These are phyloP conservation scores for Boeremia lycopersici DNA, from an alignment of 2,329 filamentous ascomycete species.

Conservation along the genomic window DNA sequence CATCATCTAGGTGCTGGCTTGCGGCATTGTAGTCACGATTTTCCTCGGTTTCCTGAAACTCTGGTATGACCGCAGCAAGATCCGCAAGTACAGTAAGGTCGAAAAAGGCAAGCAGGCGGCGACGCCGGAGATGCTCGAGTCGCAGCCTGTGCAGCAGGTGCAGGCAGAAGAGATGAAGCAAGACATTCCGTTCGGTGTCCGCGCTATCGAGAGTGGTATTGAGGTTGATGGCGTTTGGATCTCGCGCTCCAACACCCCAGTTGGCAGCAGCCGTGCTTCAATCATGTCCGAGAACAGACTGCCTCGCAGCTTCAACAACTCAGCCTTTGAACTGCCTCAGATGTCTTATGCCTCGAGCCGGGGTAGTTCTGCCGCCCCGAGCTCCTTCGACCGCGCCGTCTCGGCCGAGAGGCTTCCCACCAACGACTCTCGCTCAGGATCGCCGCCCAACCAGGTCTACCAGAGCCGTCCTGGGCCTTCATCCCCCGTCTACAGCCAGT, in stretches of 20 bases:
- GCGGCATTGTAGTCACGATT: constrained; percentile 74
- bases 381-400: constrained; percentile 47
- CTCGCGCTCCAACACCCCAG: constrained; percentile 53
- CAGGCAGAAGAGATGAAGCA: constrained; percentile 57
- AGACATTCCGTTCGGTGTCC: constrained; percentile 83
- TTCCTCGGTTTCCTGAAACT: constrained; percentile 71
- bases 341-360: constrained; percentile 42
- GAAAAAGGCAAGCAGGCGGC: constrained; percentile 43
- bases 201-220: constrained; percentile 81
- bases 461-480: constrained; percentile 37
- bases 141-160: constrained; percentile 62
- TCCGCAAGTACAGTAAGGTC: constrained; percentile 51
- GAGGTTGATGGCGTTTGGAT: constrained; percentile 80
- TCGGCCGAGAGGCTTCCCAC: constrained; percentile 44
- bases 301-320: constrained; percentile 39
- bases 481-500: constrained; percentile 45
- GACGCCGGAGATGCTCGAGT: constrained; percentile 69
- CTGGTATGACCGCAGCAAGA: constrained; percentile 48
- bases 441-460: constrained; percentile 29
- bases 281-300: constrained; percentile 38
- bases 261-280: constrained; percentile 45
- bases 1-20: constrained; percentile 68
- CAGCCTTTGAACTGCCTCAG: constrained; percentile 42
- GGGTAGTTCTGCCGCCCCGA: constrained; percentile 42
- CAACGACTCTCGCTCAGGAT: constrained; percentile 37